Conservation (phyloP, 169 alveolate species). For the Miamiensis avidus region DNA sequence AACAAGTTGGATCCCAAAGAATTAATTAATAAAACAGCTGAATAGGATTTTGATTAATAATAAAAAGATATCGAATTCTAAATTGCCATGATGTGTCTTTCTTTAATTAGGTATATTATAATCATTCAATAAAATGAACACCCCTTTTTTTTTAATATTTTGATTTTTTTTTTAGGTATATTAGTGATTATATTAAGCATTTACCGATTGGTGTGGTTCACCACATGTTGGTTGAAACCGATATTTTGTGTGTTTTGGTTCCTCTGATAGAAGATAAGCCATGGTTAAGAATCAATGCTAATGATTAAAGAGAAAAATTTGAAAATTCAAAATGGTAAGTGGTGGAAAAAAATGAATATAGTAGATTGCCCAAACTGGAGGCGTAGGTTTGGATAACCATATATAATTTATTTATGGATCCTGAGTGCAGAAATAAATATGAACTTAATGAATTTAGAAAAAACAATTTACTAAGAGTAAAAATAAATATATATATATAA, state of each 20-base stretch:
- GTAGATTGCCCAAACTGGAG: constrained; percentile 71
- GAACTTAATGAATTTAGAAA: constrained; percentile 81
- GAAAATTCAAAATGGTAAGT: constrained; percentile 77
- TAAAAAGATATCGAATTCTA: constrained; percentile 73
- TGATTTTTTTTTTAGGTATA: constrained; percentile 53
- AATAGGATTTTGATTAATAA: constrained; percentile 53
- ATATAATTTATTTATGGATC: constrained; percentile 79
- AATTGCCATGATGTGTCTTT: constrained; percentile 73
- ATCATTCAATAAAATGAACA: background rate
- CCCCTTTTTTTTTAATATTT: no score
- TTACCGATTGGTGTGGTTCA: constrained; percentile 81
- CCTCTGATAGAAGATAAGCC: constrained; percentile 86
- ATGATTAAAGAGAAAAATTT: constrained; percentile 73
- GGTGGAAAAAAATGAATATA: constrained; percentile 53
- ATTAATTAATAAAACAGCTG: constrained; percentile 49
- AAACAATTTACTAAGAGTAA: constrained; percentile 64
- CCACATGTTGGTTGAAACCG: constrained; percentile 79
- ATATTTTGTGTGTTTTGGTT: constrained; percentile 77
- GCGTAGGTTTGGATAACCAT: constrained; percentile 84
- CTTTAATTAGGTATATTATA: constrained; percentile 48
- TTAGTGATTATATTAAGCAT: constrained; percentile 78
- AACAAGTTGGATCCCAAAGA: constrained; percentile 48
- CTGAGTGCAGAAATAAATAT: constrained; percentile 81
- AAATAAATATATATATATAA: no score
- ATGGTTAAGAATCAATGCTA: constrained; percentile 78